Evolutionary conservation across 2,329 filamentous ascomycete species (phyloP).

Genomic region (Leptographium galeiforme): DNA sequence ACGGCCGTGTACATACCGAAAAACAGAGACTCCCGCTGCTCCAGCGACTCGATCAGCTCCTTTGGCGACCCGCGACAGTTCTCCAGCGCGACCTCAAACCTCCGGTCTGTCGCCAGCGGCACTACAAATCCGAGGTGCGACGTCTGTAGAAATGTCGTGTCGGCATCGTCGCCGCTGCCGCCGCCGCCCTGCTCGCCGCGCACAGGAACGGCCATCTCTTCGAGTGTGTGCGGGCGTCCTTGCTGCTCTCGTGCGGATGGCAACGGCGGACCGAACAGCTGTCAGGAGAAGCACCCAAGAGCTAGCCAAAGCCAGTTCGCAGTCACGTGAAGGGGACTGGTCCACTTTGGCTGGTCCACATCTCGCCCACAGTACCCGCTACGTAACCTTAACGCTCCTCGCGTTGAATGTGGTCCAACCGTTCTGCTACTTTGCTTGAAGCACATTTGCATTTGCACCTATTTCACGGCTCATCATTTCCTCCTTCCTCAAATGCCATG

Average conservation of each 20-base stretch:
- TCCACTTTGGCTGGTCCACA: too few species aligned
- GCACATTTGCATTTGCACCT: too few species aligned
- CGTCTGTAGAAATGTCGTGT: slow-evolving; percentile 38
- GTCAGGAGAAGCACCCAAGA: too few species aligned
- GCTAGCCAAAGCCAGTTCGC: too few species aligned
- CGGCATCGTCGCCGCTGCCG: not conserved
- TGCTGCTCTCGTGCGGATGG: too few species aligned
- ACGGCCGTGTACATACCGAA: slow-evolving; percentile 44
- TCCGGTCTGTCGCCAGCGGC: slow-evolving; percentile 40
- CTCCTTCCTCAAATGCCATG: not conserved
- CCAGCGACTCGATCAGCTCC: slow-evolving; percentile 41
- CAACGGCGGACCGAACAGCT: too few species aligned
- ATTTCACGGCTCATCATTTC: too few species aligned
- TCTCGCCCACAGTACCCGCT: too few species aligned
- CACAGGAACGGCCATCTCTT: not conserved
- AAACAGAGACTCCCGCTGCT: slow-evolving; percentile 51
- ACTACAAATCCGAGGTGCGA: slow-evolving; percentile 49
- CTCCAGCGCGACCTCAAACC: slow-evolving; percentile 38
- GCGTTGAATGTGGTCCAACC: too few species aligned
- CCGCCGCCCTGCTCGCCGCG: not conserved
- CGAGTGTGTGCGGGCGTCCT: not conserved
- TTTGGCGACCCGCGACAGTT: slow-evolving; percentile 21
- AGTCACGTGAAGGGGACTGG: too few species aligned
- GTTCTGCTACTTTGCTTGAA: too few species aligned
- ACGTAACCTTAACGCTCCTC: too few species aligned